Conservation (phyloP, 2,329 filamentous ascomycete species). For the Whalleya microplaca region DNA sequence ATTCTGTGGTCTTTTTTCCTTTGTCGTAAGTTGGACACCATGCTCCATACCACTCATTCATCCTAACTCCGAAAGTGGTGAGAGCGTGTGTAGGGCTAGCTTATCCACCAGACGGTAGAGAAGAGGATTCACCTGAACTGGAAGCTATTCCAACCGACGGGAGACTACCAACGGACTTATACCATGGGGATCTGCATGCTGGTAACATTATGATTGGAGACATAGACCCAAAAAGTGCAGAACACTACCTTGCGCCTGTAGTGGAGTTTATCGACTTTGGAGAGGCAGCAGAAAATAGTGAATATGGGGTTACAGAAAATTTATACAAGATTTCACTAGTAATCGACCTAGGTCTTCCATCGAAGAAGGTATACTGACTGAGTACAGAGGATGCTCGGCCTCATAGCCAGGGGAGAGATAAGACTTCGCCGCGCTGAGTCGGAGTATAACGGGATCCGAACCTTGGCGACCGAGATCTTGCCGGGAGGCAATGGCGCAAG, state of each 20-base stretch:
- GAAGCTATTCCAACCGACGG: slow-evolving; percentile 15
- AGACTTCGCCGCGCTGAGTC: too few relatives aligned
- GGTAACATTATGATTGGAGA: slow-evolving; percentile 15
- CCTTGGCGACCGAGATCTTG: too few relatives aligned
- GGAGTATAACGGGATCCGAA: too few relatives aligned
- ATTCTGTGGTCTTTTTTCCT: slow-evolving; percentile 18
- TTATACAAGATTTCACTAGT: too few relatives aligned
- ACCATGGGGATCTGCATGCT: slow-evolving; percentile 12
- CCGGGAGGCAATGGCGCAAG: too few relatives aligned
- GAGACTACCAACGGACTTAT: background rate
- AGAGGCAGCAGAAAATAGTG: too few relatives aligned
- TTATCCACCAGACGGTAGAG: slow-evolving; percentile 1
- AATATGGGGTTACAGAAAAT: too few relatives aligned
- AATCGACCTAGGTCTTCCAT: too few relatives aligned
- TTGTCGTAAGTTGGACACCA: slow-evolving; percentile 6
- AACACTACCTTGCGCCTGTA: slow-evolving; percentile 8
- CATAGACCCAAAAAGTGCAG: slow-evolving; percentile 1
- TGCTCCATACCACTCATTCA: too few relatives aligned
- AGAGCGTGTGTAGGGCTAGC: slow-evolving; percentile 15
- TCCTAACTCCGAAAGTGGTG: slow-evolving; percentile 5
- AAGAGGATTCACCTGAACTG: slow-evolving; percentile 1
- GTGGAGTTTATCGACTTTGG: slow-evolving; percentile 21
- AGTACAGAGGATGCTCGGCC: too few relatives aligned
- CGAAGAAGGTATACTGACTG: too few relatives aligned
- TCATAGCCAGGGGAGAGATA: too few relatives aligned